Base-by-base conservation (phyloP, 192 early-diverging fungal species). In the Radiomyces spectabilis region DNA sequence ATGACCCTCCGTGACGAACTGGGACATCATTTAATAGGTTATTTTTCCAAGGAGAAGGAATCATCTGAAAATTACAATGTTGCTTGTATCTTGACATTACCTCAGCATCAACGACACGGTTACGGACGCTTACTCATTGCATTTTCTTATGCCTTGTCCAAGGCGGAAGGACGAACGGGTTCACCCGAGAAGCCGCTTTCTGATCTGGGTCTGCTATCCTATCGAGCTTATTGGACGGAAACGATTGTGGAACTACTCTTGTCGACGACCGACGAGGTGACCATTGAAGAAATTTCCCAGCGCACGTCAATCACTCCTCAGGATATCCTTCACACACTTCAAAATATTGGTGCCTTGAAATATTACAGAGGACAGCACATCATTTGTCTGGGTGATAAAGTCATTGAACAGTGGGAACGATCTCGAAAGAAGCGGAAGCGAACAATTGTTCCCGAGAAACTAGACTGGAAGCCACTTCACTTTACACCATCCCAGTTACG, bases 1-100 rank as follows among this genome's bases (percentile, higher is more conserved):
- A 87, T 99, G 86, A 94, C 93, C 2, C 66, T 80, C 59, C 79
- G 81, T 40, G 95, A 97, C 59, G 85, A 87, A 25, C 65, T 79
- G 24, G 97, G 97, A 1, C 86, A 78, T 53, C 92, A 95, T 63
- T 67, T 97, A 27, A 85, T 99, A 48, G 97, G 97, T 5, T 99
- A 99, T 67, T 99, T 99, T 66, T 95, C 92, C 44, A 99, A 99
- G 66, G 97, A 99, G 59, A 99, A 99, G 73, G 95, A 95, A 63
- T 93, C 89, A 1, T 73, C 85, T 1, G 93, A 96, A 46, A 90
- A 93, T 47, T 99, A 97, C 76, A 99, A 99, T 68, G 75, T 99
- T 21, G 95, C 97, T 0, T 99, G 97, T 74, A 99, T 99, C 55
- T 65, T 99, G 46, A 99, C 97, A 9, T 76, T 99, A 51, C 97